phyloP scores from a whole-genome alignment of 768 basidiomycete genomes.

The Glaciozyma martinii region DNA sequence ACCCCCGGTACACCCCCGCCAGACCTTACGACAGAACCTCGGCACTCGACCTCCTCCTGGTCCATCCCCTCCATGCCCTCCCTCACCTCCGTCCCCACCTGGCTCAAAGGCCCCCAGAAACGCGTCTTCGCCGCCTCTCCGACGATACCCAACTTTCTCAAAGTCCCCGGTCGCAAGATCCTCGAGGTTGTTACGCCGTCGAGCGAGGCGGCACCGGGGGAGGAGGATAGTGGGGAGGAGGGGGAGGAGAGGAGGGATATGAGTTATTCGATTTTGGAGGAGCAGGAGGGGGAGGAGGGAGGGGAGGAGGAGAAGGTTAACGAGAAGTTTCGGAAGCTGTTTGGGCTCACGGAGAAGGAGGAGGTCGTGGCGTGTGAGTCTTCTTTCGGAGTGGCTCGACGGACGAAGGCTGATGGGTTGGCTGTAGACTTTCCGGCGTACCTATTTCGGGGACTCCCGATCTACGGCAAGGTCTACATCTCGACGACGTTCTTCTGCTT shows the following conservation, averaged over 20 bases:
- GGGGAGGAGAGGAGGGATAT: conserved; percentile 45
- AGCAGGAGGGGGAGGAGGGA: conserved; percentile 15
- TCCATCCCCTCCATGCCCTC: background rate
- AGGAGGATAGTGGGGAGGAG: background rate
- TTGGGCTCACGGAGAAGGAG: conserved; percentile 85
- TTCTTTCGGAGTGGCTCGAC: background rate
- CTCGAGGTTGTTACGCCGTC: conserved; percentile 18
- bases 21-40: background rate
- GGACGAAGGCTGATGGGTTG: background rate
- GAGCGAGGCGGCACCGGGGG: background rate
- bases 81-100: background rate
- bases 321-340: conserved; percentile 66
- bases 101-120: conserved; percentile 8
- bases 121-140: conserved; percentile 11
- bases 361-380: conserved; percentile 73
- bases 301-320: conserved; percentile 37
- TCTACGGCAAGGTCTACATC: conserved; percentile 77
- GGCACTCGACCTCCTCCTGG: background rate
- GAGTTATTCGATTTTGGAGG: conserved; percentile 37
- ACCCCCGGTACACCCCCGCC: background rate
- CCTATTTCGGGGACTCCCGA: conserved; percentile 77
- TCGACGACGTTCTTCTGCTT: conserved; percentile 93
- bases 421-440: conserved; percentile 80
- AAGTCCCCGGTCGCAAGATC: conserved; percentile 10
- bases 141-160: background rate